Conservation (phyloP, 2,329 filamentous ascomycete species). For the Nannizziopsis barbatae region DNA sequence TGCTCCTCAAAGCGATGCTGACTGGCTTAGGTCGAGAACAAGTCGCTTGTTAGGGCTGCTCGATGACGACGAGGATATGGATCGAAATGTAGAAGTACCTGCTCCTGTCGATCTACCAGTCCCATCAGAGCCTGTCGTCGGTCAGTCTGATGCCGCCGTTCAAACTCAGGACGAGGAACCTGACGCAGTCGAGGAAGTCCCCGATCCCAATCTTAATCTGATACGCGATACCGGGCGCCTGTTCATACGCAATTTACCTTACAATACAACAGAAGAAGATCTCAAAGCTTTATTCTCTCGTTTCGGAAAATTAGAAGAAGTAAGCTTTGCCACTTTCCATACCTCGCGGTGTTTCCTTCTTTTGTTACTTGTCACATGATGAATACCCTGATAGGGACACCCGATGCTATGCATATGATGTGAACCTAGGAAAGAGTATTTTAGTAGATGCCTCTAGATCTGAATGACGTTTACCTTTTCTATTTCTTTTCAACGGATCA, state of each 20-base stretch:
- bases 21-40: slow-evolving; percentile 85
- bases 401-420: slow-evolving; percentile 94
- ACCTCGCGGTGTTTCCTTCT: slow-evolving; percentile 13
- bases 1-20: slow-evolving; percentile 54
- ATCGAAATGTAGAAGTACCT: background rate
- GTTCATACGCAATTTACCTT: slow-evolving; percentile 82
- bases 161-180: slow-evolving; percentile 18
- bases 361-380: slow-evolving; percentile 51
- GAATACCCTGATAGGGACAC: slow-evolving; percentile 99
- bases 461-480: slow-evolving; percentile 42
- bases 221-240: slow-evolving; percentile 65
- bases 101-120: background rate
- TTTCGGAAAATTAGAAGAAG: slow-evolving; percentile 75
- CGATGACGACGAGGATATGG: slow-evolving; percentile 47
- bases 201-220: slow-evolving; percentile 43
- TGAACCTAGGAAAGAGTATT: slow-evolving; percentile 80
- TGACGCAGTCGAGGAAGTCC: slow-evolving; percentile 28
- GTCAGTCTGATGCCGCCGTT: background rate
- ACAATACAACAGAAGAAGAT: slow-evolving; percentile 65
- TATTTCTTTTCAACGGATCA: slow-evolving; percentile 18
- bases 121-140: background rate
- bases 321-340: slow-evolving; percentile 43
- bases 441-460: slow-evolving; percentile 99
- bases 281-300: slow-evolving; percentile 57
- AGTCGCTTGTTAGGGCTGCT: slow-evolving; percentile 75